These are phyloP conservation scores for Rubus idaeus DNA, from an alignment of 306 rosid species.

Conservation along the genomic window DNA sequence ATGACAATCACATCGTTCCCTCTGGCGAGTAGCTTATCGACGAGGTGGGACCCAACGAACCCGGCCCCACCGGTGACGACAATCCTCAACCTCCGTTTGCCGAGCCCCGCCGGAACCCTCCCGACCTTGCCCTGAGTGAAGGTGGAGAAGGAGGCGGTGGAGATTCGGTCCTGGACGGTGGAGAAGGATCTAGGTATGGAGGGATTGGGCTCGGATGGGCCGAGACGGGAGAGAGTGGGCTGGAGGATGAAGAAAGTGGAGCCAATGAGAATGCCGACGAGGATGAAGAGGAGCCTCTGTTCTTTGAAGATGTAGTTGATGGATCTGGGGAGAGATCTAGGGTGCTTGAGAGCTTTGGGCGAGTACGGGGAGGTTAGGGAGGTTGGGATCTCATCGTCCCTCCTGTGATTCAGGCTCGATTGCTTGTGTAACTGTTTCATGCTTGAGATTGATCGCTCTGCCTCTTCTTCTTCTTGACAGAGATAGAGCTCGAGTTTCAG, in stretches of 20 bases:
- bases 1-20: slow-evolving; percentile 85
- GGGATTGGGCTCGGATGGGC: slow-evolving; percentile 49
- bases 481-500: no score
- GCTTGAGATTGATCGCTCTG: not conserved
- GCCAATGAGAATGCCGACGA: slow-evolving; percentile 80
- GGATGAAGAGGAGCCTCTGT: slow-evolving; percentile 82
- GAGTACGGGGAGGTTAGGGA: slow-evolving; percentile 55
- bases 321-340: slow-evolving; percentile 86
- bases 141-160: slow-evolving; percentile 8
- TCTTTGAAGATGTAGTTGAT: slow-evolving; percentile 75
- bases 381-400: slow-evolving; percentile 69
- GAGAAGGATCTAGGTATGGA: slow-evolving; percentile 31
- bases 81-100: slow-evolving; percentile 49
- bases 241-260: slow-evolving; percentile 88
- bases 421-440: slow-evolving; percentile 81
- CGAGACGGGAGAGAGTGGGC: slow-evolving; percentile 67
- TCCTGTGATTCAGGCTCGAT: slow-evolving; percentile 54
- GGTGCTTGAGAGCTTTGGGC: slow-evolving; percentile 67
- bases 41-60: slow-evolving; percentile 86
- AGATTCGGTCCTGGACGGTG: slow-evolving; percentile 22
- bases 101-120: slow-evolving; percentile 61
- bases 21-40: slow-evolving; percentile 63
- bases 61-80: slow-evolving; percentile 94
- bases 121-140: slow-evolving; percentile 32
- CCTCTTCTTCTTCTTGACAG: not conserved